phyloP scores from a whole-genome alignment of 2,329 filamentous ascomycete species.

The Incumbomyces delicatus region DNA sequence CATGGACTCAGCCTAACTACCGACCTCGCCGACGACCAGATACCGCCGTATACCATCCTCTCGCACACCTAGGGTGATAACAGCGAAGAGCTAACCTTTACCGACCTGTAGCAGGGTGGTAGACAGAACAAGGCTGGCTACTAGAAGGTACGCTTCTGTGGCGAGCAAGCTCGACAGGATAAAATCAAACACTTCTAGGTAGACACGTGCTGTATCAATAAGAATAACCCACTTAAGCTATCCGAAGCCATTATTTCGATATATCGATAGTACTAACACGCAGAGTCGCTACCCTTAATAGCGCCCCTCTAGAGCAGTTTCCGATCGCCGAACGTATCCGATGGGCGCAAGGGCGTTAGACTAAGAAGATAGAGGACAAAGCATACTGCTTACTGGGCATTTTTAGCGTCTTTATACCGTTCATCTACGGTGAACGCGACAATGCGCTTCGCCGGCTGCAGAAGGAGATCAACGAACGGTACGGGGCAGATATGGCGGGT shows the following conservation, averaged over 20 bases:
- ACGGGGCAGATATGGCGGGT: background rate
- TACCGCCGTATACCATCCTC: background rate
- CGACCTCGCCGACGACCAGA: background rate
- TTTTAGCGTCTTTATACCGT: constrained; percentile 35
- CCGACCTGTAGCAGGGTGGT: background rate
- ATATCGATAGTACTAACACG: background rate
- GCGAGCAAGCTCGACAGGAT: background rate
- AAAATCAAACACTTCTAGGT: background rate
- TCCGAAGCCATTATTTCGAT: background rate
- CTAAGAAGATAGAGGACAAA: constrained; percentile 30
- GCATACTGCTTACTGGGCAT: constrained; percentile 38
- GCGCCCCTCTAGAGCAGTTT: constrained; percentile 14
- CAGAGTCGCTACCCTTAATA: constrained; percentile 11
- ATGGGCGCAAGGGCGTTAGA: constrained; percentile 22
- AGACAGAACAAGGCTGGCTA: background rate
- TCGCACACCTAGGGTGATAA: background rate
- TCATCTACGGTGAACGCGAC: constrained; percentile 32
- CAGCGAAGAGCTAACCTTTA: background rate
- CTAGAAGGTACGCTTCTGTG: background rate
- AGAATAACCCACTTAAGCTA: background rate
- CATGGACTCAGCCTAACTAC: background rate
- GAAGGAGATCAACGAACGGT: background rate
- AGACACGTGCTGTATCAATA: background rate
- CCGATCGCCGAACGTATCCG: constrained; percentile 17
- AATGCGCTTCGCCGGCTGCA: constrained; percentile 7